These are phyloP conservation scores for Thinopyrum elongatum DNA, from an alignment of 176 grass and related monocot species.

Conservation along the genomic window DNA sequence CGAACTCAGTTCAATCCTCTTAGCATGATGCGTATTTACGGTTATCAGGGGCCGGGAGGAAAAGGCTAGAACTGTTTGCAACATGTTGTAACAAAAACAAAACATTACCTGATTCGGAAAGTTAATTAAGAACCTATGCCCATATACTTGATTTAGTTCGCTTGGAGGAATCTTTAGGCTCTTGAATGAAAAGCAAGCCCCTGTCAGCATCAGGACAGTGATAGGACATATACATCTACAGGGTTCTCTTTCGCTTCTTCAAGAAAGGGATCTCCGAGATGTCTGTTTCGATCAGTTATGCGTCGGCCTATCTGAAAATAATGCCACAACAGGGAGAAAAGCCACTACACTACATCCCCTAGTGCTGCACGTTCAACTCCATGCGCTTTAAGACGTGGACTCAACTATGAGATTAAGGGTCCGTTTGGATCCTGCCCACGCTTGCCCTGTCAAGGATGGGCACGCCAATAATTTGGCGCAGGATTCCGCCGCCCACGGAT, in stretches of 20 bases:
- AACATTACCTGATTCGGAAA: constrained; percentile 25
- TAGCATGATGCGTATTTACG: too few species aligned
- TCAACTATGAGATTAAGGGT: neutral
- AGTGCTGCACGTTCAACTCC: neutral
- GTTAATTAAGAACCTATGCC: neutral
- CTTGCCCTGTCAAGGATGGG: too few species aligned
- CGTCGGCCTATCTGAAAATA: neutral
- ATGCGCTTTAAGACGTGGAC: neutral
- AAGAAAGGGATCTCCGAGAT: constrained; percentile 2
- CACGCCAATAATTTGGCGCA: too few species aligned
- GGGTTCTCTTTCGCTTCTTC: neutral
- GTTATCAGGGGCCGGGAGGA: neutral
- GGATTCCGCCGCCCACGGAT: too few species aligned
- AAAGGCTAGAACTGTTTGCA: neutral
- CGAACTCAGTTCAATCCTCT: too few species aligned
- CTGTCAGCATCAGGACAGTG: constrained; percentile 25
- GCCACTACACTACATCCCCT: neutral
- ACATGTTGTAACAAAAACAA: neutral
- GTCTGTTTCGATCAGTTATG: constrained; percentile 4
- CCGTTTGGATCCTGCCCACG: too few species aligned
- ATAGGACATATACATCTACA: constrained; percentile 27
- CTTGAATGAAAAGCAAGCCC: constrained; percentile 24
- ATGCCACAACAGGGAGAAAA: neutral
- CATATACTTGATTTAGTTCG: constrained; percentile 23
- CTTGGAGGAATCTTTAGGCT: constrained; percentile 31